phyloP scores from a whole-genome alignment of 805 yeast genomes.

The Metschnikowia cubensis region DNA sequence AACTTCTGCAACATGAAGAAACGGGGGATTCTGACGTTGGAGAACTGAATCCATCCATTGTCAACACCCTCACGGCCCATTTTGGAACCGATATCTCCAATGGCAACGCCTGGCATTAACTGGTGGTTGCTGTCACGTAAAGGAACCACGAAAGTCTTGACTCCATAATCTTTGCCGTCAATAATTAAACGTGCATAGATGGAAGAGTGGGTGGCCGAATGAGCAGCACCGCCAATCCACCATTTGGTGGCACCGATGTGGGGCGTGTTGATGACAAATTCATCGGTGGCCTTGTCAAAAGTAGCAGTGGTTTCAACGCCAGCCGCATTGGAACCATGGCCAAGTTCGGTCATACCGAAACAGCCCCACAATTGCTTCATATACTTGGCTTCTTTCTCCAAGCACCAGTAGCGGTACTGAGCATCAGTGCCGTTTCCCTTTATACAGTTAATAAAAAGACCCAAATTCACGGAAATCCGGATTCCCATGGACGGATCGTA shows the following conservation, averaged over 20 bases:
- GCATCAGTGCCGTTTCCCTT: constrained; percentile 39
- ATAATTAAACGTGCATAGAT: constrained; percentile 42
- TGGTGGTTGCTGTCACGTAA: constrained; percentile 42
- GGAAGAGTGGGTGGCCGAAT: constrained; percentile 41
- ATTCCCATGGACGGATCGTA: constrained; percentile 38
- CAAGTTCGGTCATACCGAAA: constrained; percentile 22
- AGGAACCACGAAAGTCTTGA: constrained; percentile 45
- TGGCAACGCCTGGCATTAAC: constrained; percentile 41
- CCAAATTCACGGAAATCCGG: constrained; percentile 37
- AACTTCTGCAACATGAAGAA: constrained; percentile 44
- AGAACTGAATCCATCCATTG: constrained; percentile 47
- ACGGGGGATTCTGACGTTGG: constrained; percentile 42
- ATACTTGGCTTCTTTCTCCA: constrained; percentile 29
- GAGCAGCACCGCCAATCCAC: constrained; percentile 52
- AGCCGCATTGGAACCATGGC: constrained; percentile 21
- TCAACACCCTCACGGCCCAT: constrained; percentile 50
- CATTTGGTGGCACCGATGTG: constrained; percentile 48
- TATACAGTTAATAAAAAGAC: constrained; percentile 37
- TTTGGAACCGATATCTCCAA: constrained; percentile 46
- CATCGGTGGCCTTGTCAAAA: constrained; percentile 38
- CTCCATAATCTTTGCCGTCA: constrained; percentile 44
- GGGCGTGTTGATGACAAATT: constrained; percentile 43
- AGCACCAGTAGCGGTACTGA: constrained; percentile 37
- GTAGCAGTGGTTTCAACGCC: constrained; percentile 26
- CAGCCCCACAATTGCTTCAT: constrained; percentile 31